Evolutionary conservation across 768 basidiomycete genomes (phyloP).

Genomic region (Amanita phalloides): DNA sequence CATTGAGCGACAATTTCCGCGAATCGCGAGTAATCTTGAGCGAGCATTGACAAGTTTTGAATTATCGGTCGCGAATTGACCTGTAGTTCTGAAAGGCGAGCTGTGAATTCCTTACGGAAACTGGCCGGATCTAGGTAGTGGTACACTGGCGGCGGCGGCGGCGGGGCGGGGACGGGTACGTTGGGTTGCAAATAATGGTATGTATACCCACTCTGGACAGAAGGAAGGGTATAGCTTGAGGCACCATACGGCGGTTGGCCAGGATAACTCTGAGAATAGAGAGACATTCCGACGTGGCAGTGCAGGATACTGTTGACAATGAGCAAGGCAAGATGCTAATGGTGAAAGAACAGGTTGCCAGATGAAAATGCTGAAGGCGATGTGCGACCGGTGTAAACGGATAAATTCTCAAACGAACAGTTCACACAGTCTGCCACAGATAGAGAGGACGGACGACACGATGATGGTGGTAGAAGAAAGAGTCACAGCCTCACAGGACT

Average conservation of each 20-base stretch:
- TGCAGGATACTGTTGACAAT: neutral
- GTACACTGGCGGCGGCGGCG: conserved; percentile 25
- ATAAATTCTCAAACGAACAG: conserved; percentile 24
- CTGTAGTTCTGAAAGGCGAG: conserved; percentile 69
- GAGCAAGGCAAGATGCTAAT: conserved; percentile 1
- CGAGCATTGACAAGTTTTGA: conserved; percentile 84
- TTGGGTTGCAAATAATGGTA: conserved; percentile 27
- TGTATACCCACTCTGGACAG: conserved; percentile 30
- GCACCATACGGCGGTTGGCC: conserved; percentile 44
- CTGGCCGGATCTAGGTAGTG: conserved; percentile 49
- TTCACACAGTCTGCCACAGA: conserved; percentile 39
- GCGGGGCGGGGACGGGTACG: conserved; percentile 23
- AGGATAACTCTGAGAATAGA: conserved; percentile 55
- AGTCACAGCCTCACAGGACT: conserved; percentile 2
- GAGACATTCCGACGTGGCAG: conserved; percentile 32
- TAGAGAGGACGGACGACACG: conserved; percentile 25
- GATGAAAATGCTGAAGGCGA: conserved; percentile 15
- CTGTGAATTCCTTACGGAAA: conserved; percentile 71
- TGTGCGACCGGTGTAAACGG: conserved; percentile 13
- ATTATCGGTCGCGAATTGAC: conserved; percentile 96
- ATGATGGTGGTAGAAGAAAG: conserved; percentile 27
- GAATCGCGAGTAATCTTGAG: conserved; percentile 76
- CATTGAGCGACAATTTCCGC: conserved; percentile 74
- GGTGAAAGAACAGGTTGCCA: conserved; percentile 12
- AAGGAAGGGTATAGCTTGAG: conserved; percentile 34